Evolutionary conservation across 1,284 basidiomycete genomes (phyloP).

Genomic region (Cerioporus squamosus): DNA sequence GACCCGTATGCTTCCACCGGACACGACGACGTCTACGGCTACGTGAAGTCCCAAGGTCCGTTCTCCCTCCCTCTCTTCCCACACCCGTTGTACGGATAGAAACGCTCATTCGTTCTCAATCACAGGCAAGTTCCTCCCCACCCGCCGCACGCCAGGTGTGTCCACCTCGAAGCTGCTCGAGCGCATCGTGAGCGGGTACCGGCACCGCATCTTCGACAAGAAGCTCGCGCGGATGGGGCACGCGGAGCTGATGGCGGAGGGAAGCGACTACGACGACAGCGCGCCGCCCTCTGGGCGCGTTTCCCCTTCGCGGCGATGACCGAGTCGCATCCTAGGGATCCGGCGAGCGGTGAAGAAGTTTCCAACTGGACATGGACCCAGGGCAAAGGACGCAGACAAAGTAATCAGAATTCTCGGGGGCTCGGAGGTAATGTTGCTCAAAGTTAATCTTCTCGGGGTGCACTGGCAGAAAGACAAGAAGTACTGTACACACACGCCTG

Average conservation of each 20-base stretch:
- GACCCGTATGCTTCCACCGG: constrained; percentile 79
- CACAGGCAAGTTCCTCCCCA: constrained; percentile 92
- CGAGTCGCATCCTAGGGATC: background rate
- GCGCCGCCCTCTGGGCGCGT: constrained; percentile 19
- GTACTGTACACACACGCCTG: constrained; percentile 15
- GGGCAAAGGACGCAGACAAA: background rate
- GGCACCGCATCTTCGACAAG: constrained; percentile 83
- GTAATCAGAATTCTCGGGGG: background rate
- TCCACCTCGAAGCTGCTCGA: constrained; percentile 94
- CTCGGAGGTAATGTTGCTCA: background rate
- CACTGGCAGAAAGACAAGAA: background rate
- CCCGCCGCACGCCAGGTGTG: constrained; percentile 91
- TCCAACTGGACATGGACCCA: background rate
- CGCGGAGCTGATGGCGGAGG: constrained; percentile 59
- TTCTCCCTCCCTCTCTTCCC: constrained; percentile 3
- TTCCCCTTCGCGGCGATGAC: constrained; percentile 11
- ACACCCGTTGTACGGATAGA: background rate
- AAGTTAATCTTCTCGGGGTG: background rate
- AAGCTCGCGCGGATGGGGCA: constrained; percentile 90
- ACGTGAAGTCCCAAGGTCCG: constrained; percentile 80
- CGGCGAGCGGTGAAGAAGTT: background rate
- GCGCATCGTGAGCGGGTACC: constrained; percentile 85
- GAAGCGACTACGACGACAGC: constrained; percentile 40
- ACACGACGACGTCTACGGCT: constrained; percentile 86
- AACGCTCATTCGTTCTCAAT: background rate